Conservation (phyloP, 768 basidiomycete species). For the Holtermannia corniformis region DNA sequence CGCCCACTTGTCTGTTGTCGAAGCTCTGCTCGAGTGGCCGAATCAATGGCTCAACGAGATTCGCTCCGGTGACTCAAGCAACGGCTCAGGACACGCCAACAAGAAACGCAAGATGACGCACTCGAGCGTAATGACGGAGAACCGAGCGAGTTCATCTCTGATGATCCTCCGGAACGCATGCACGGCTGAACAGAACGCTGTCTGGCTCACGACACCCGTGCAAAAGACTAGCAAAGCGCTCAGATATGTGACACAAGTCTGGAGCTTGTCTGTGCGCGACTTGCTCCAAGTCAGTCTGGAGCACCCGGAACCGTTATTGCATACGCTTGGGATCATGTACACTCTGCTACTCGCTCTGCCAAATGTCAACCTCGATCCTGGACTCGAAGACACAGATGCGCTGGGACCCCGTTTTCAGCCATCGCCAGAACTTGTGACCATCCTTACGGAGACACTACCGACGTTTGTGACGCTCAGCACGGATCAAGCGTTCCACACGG, state of each 20-base stretch:
- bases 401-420: not conserved
- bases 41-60: slow-evolving; percentile 67
- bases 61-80: slow-evolving; percentile 23
- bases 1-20: slow-evolving; percentile 66
- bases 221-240: not conserved
- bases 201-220: not conserved
- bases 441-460: slow-evolving; percentile 15
- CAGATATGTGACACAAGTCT: not conserved
- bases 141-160: slow-evolving; percentile 74
- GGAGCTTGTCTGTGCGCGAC: too few species aligned
- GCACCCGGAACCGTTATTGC: slow-evolving; percentile 37
- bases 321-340: slow-evolving; percentile 39
- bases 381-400: not conserved
- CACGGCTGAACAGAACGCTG: slow-evolving; percentile 21
- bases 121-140: slow-evolving; percentile 37
- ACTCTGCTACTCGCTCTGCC: slow-evolving; percentile 21
- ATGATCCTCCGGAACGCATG: slow-evolving; percentile 75
- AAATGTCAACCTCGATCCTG: slow-evolving; percentile 9
- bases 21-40: slow-evolving; percentile 80
- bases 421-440: not conserved
- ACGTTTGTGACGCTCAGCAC: slow-evolving; percentile 22
- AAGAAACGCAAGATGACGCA: not conserved
- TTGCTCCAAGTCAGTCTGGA: slow-evolving; percentile 22
- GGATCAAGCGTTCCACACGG: slow-evolving; percentile 25
- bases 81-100: not conserved